Percentiles rank a stretch among this genome's conserved stretches.
phyloP scores from a whole-genome alignment of 2,329 filamentous ascomycete genomes.

The Apiospora rasikravindrae region DNA sequence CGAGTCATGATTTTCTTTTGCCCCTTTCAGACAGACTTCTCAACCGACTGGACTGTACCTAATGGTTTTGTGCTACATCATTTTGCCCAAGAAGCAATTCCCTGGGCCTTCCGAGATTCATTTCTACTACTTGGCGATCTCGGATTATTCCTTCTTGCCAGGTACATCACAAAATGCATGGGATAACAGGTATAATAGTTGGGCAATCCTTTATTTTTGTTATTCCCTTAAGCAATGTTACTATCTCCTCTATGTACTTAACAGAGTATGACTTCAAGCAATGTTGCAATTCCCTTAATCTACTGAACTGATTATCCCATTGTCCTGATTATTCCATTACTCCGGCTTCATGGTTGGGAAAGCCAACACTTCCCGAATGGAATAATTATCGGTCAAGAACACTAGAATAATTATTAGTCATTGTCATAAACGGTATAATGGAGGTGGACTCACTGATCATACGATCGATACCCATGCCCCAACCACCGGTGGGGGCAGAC shows the following conservation, averaged over 20 bases:
- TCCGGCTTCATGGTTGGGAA: conserved; percentile 91
- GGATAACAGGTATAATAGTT: background rate
- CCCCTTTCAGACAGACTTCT: too few relatives aligned
- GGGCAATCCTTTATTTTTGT: background rate
- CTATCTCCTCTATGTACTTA: background rate
- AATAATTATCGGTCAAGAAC: conserved; percentile 96
- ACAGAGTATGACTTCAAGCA: background rate
- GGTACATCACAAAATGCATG: background rate
- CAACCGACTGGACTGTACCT: too few relatives aligned
- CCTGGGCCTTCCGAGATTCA: background rate
- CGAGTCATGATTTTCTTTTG: conserved; percentile 10
- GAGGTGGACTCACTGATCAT: conserved; percentile 95
- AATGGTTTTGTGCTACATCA: too few relatives aligned
- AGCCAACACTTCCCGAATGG: conserved; percentile 92
- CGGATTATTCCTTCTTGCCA: background rate
- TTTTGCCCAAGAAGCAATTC: background rate
- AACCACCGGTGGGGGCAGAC: conserved; percentile 94
- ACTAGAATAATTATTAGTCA: conserved; percentile 40
- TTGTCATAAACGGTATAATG: conserved; percentile 67
- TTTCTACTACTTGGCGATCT: background rate
- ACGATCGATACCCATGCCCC: conserved; percentile 85
- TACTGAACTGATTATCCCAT: background rate
- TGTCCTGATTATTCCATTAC: background rate
- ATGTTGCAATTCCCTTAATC: background rate
- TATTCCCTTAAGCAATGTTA: background rate